Evolutionary conservation across 768 basidiomycete genomes (phyloP), one percentile per base, ranked within the genome.

Genomic region (Fomitopsis serialis): DNA sequence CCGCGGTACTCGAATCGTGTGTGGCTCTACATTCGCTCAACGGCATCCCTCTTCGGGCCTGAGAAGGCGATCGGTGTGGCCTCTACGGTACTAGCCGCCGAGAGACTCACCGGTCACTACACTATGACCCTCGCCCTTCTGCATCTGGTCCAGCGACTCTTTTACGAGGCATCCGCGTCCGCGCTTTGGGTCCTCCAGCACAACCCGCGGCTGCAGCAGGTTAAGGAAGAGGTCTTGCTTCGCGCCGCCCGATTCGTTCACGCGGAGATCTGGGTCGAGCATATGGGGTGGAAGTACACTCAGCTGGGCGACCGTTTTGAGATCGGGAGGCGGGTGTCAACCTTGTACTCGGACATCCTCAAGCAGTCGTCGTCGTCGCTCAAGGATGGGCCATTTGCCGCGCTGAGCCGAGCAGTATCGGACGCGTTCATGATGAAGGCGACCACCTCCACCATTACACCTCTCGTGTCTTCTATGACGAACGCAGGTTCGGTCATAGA

Each of bases 21-120:
- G 22, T 96, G 92, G 93, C 73, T 92, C 10, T 94, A 89, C 61
- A 79, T 95, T 19, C 84, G 92, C 12, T 87, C 88, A 5, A 87
- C 92, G 0, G 74, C 79, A 0, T 78, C 84, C 21, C 76, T 97
- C 24, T 92, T 96, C 60, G 86, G 88, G 17, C 74, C 82, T 5
- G 82, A 81, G 23, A 74, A 74, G 42, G 65, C 70, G 6, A 69
- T 75, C 27, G 83, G 80, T 10, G 80, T 81, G 55, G 81, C 81
- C 4, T 81, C 85, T 3, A 74, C 78, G 42, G 80, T 84, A n/a
- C 71, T 96, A 55, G 77, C 85, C 0, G 70, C 80, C 3, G 87
- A 92, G 67, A 77, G 89, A 21, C 72, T 82, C 29, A 78, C 84
- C 3, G 89, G 89, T 12, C 76, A 81, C 56, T 91, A 96, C 64